Evolutionary conservation across 2,329 filamentous ascomycete species (phyloP), one percentile per base, ranked within the genome.

Genomic region (Rhexocercosporidium sp.): DNA sequence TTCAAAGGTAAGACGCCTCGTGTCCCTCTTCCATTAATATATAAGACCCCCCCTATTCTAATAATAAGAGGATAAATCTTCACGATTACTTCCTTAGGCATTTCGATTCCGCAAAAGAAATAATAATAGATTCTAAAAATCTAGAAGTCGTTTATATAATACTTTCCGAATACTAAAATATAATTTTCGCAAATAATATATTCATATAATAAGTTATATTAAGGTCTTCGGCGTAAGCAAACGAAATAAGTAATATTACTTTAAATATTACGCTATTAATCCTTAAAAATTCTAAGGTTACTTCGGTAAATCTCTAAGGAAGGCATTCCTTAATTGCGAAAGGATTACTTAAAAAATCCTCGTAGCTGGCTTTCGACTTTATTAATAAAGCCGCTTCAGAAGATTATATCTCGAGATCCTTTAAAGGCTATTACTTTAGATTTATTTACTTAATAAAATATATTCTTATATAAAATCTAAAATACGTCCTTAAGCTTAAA

Each of bases 1-100:
- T 65, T 61, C 27, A 77, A 53, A 29, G 72, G 67, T 5, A 73
- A 53, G 8, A 76, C 68, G 9, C 70, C 74, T 16, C 68, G 63
- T 12, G 67, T 71, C 34, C 75, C 72, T 25, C 78, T 76, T 16
- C 78, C 77, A 71, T 81, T 78, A 62, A 81, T 72, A 63, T 74
- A 75, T 9, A 81, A 66, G 20, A 80, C 68, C 41, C 77, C 68
- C 41, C 77, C 65, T 14, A 78, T 66, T 16, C 77, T 72, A 31
- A 76, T 73, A 9, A 78, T 80, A 11, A 37, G 39, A 7, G 79
- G 78, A 47, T 61, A 16, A 5, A 61, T 27, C 37, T 31, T 61
- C 2, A 66, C 18, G 9, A 54, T 31, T 34, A 66, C 25, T 18
- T 53, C 57, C n/a, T 53, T 22, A 18, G 27, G 37, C 37, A 61